phyloP scores from a whole-genome alignment of 2,329 filamentous ascomycete species.

The Aspergillus sp. region DNA sequence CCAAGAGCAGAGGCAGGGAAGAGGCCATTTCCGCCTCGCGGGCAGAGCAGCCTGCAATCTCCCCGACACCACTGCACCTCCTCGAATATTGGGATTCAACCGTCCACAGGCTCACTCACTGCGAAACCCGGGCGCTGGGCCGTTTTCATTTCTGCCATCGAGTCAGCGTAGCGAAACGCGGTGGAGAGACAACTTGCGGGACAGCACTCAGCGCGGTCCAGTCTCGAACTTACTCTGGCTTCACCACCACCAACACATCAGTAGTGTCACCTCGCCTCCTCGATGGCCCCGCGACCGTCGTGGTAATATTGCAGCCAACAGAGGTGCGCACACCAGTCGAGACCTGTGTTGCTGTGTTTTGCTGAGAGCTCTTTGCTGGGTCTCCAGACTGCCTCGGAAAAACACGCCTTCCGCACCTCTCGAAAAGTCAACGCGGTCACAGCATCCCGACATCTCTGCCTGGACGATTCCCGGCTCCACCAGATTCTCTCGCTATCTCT shows the following conservation, averaged over 20 bases:
- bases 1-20: neutral
- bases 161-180: too few species aligned
- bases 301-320: neutral
- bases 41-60: too few species aligned
- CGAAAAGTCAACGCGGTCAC: neutral
- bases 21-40: too few species aligned
- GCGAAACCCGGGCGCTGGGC: too few species aligned
- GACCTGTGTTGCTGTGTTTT: neutral
- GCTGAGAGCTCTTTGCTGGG: neutral
- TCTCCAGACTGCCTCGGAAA: neutral
- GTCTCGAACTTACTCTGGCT: too few species aligned
- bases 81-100: too few species aligned
- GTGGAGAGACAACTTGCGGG: too few species aligned
- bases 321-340: neutral
- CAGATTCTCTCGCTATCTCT: constrained; percentile 11
- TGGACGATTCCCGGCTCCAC: constrained; percentile 10
- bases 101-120: too few species aligned
- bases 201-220: too few species aligned
- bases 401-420: neutral
- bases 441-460: neutral
- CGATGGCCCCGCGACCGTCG: neutral
- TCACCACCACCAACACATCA: neutral
- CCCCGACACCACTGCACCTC: neutral
- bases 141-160: too few species aligned
- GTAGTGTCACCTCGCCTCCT: neutral